Percentiles rank a stretch among this genome's conserved stretches.
phyloP scores from a whole-genome alignment of 768 basidiomycete species.

The Suillus bovinus region DNA sequence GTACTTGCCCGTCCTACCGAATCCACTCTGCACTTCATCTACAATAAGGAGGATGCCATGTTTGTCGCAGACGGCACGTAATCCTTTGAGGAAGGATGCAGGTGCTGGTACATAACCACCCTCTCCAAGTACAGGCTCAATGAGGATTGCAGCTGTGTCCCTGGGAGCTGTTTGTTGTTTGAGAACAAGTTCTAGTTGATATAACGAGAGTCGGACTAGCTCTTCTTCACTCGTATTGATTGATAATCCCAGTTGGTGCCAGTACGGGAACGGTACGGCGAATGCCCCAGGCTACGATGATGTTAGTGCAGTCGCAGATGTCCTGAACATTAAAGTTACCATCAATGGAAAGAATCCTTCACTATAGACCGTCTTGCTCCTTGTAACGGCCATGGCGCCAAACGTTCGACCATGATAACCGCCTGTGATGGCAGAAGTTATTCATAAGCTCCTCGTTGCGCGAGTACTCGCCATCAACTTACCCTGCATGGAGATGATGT shows the following conservation, averaged over 20 bases:
- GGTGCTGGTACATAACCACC: constrained; percentile 95
- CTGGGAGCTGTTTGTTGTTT: constrained; percentile 77
- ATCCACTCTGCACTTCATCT: constrained; percentile 90
- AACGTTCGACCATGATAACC: constrained; percentile 92
- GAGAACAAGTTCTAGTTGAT: constrained; percentile 79
- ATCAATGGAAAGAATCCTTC: constrained; percentile 79
- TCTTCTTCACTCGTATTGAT: constrained; percentile 54
- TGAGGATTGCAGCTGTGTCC: constrained; percentile 91
- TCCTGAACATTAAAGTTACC: constrained; percentile 44
- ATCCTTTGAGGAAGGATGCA: constrained; percentile 71
- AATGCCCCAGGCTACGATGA: constrained; percentile 74
- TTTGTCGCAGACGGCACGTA: constrained; percentile 84
- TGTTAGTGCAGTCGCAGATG: constrained; percentile 1
- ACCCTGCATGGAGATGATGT: constrained; percentile 92
- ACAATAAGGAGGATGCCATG: constrained; percentile 82
- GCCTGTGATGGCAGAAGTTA: constrained; percentile 36
- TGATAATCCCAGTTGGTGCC: constrained; percentile 77
- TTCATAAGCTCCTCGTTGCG: neutral
- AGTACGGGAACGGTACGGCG: constrained; percentile 85
- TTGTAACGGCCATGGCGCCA: constrained; percentile 92
- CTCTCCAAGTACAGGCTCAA: constrained; percentile 94
- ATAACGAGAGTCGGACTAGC: constrained; percentile 64
- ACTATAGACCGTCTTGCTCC: constrained; percentile 90
- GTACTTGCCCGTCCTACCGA: constrained; percentile 81
- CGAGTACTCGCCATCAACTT: constrained; percentile 1